Percentiles rank a stretch among this genome's conserved stretches.
phyloP scores from a whole-genome alignment of 2,329 filamentous ascomycete species.

The Emergomyces orientalis region DNA sequence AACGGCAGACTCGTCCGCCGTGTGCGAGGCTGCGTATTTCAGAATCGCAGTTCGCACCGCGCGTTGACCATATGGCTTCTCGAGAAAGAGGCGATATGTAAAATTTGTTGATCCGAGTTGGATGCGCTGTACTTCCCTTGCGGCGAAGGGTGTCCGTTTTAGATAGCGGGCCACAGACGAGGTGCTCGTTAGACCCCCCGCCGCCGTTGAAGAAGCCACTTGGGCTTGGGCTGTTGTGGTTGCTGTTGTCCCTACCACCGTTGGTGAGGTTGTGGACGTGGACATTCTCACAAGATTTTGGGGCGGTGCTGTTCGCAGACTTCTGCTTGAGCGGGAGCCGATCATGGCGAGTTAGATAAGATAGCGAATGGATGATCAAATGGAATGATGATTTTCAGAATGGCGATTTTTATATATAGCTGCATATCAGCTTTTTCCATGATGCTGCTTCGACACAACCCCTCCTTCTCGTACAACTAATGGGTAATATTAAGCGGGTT shows the following conservation, averaged over 20 bases:
- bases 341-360: not conserved
- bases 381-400: too few species aligned
- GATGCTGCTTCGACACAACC: too few species aligned
- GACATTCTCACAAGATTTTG: not conserved
- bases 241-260: not conserved
- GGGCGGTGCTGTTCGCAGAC: not conserved
- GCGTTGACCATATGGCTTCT: not conserved
- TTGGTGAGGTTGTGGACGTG: not conserved
- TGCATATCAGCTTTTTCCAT: too few species aligned
- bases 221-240: not conserved
- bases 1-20: not conserved
- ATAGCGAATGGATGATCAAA: too few species aligned
- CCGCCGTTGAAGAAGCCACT: not conserved
- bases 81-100: conserved; percentile 1
- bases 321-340: not conserved
- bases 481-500: too few species aligned
- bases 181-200: not conserved
- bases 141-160: not conserved
- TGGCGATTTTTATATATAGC: too few species aligned
- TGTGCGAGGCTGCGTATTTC: not conserved
- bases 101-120: not conserved
- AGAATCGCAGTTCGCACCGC: not conserved
- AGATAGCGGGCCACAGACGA: not conserved
- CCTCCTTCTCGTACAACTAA: too few species aligned
- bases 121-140: not conserved